Percentiles rank a stretch among this genome's conserved stretches.
These are phyloP conservation scores for Pleurostoma richardsiae DNA, from an alignment of 2,329 filamentous ascomycete genomes.

Conservation along the genomic window DNA sequence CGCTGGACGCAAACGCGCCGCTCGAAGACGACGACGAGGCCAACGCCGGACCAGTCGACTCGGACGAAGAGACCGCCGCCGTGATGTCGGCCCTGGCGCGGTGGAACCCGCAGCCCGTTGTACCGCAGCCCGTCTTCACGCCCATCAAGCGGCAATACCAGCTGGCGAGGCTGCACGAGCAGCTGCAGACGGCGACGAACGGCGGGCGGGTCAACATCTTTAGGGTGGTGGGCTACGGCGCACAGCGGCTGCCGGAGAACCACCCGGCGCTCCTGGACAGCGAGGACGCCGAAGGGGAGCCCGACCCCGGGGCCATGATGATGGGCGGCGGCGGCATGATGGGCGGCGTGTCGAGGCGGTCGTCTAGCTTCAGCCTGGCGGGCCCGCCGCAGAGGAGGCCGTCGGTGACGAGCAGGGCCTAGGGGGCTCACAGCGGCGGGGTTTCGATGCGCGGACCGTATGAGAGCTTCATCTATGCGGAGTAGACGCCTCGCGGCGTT, in stretches of 20 bases:
- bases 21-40: constrained; percentile 80
- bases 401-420: constrained; percentile 43
- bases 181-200: constrained; percentile 62
- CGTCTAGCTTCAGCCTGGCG: constrained; percentile 40
- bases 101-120: constrained; percentile 73
- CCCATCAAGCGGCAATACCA: constrained; percentile 62
- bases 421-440: constrained; percentile 14
- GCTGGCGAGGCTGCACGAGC: constrained; percentile 57
- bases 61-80: constrained; percentile 86
- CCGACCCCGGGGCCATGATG: constrained; percentile 32
- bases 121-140: constrained; percentile 57
- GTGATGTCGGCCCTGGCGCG: constrained; percentile 78
- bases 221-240: constrained; percentile 51
- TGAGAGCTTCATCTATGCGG: too few relatives aligned
- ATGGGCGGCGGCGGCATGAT: constrained; percentile 14
- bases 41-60: constrained; percentile 78
- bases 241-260: constrained; percentile 46
- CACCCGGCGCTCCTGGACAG: constrained; percentile 39
- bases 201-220: constrained; percentile 63
- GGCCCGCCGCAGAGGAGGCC: constrained; percentile 34
- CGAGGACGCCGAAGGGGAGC: constrained; percentile 55
- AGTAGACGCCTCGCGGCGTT: too few relatives aligned
- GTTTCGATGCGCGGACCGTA: background rate
- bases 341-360: constrained; percentile 28
- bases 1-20: constrained; percentile 89